Percentiles rank a stretch among this genome's conserved stretches.
Conservation (phyloP, 1,139 yeast genomes). For the Protomyces gravidus region DNA sequence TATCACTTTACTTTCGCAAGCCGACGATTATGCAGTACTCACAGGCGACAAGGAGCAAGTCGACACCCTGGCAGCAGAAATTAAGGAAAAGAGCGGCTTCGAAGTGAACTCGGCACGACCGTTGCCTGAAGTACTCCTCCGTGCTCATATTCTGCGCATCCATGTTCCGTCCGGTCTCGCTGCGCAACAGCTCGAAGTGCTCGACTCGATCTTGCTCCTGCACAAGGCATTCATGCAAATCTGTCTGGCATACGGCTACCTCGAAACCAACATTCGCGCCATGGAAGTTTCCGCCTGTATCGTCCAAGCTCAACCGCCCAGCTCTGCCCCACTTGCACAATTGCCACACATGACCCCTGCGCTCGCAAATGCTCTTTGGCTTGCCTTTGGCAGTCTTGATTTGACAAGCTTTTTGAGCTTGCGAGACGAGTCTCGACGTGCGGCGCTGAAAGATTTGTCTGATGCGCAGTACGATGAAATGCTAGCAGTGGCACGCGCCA, state of each 20-base stretch:
- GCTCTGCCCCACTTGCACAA: conserved; percentile 60
- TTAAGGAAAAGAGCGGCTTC: neutral
- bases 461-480: conserved; percentile 50
- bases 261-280: conserved; percentile 59
- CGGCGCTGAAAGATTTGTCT: conserved; percentile 48
- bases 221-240: conserved; percentile 74
- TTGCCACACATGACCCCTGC: conserved; percentile 61
- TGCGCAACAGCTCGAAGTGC: conserved; percentile 51
- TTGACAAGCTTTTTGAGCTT: conserved; percentile 53
- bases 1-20: conserved; percentile 57
- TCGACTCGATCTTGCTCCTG: conserved; percentile 50
- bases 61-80: neutral
- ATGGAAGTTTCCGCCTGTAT: conserved; percentile 67
- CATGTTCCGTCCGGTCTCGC: conserved; percentile 1
- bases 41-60: neutral
- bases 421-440: conserved; percentile 52
- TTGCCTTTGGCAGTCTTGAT: conserved; percentile 37
- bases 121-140: conserved; percentile 11
- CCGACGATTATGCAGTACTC: conserved; percentile 53
- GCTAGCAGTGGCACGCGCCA: conserved; percentile 55
- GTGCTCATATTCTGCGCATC: conserved; percentile 12
- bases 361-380: neutral
- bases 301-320: conserved; percentile 70
- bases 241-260: conserved; percentile 70
- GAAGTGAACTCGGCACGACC: neutral